Conservation (phyloP, 2,329 filamentous ascomycete genomes). For the Phoma sp. region DNA sequence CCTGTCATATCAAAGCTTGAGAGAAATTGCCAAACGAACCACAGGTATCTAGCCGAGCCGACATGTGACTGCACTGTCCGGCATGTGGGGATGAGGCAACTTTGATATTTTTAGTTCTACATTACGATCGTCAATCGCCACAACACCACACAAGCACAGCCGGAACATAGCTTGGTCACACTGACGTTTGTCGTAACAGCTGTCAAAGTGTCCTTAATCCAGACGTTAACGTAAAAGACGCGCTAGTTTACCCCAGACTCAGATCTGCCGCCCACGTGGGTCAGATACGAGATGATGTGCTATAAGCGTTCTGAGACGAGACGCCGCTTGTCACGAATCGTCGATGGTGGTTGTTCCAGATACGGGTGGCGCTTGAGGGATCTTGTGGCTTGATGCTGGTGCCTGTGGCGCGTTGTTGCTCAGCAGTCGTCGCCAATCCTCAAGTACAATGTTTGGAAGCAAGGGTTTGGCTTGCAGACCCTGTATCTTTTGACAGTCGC, state of each 20-base stretch:
- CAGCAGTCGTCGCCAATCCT: not conserved
- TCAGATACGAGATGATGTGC: conserved; percentile 38
- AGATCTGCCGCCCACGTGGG: conserved; percentile 31
- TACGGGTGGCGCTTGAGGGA: not conserved
- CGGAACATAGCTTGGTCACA: not conserved
- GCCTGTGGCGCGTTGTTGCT: not conserved
- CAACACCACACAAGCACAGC: conserved; percentile 4
- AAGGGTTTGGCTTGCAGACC: not conserved
- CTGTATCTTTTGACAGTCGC: not conserved
- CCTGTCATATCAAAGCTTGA: conserved; percentile 20
- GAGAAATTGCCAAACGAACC: conserved; percentile 17
- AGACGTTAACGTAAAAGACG: not conserved
- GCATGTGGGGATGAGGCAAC: conserved; percentile 17
- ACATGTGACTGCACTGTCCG: conserved; percentile 13
- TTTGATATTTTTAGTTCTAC: conserved; percentile 17
- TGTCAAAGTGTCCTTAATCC: conserved; percentile 6
- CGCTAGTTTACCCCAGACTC: conserved; percentile 37
- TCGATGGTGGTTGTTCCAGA: not conserved
- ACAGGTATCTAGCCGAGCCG: conserved; percentile 7
- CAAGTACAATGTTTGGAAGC: not conserved
- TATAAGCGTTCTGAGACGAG: conserved; percentile 14
- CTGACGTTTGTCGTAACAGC: conserved; percentile 1
- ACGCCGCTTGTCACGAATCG: conserved; percentile 7
- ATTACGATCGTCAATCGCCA: not conserved
- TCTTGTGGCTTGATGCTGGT: not conserved